A percentile compares a stretch with the other conserved stretches of the same genome.
phyloP scores from a whole-genome alignment of 1,284 basidiomycete genomes.

The Apiotrichum mycotoxinovorans region DNA sequence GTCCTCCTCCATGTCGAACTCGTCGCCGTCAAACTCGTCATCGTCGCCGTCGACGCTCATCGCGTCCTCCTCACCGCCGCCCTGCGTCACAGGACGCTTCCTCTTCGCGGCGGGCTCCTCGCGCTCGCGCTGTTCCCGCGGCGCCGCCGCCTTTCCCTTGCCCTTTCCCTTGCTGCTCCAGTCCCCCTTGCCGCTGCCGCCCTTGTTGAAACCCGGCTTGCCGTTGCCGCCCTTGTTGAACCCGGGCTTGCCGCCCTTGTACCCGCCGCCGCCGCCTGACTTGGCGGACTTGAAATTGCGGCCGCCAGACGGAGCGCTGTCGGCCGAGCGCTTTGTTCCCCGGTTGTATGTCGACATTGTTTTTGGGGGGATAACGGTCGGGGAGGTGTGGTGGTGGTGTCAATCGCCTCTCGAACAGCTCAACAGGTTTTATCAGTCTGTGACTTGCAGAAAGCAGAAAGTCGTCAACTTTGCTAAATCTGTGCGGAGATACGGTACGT shows the following conservation, averaged over 20 bases:
- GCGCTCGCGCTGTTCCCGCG: not conserved
- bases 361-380: not conserved
- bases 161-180: constrained; percentile 7
- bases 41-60: constrained; percentile 28
- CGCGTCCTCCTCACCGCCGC: constrained; percentile 37
- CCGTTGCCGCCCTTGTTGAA: not conserved
- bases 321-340: constrained; percentile 18
- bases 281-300: not conserved
- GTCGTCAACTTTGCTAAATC: constrained; percentile 1
- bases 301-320: not conserved
- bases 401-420: not conserved
- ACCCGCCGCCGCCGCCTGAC: not conserved
- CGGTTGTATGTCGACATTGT: constrained; percentile 13
- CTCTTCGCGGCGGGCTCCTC: constrained; percentile 12
- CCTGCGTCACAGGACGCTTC: constrained; percentile 38
- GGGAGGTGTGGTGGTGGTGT: not conserved
- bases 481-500: not conserved
- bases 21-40: constrained; percentile 24
- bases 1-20: constrained; percentile 14
- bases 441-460: no score
- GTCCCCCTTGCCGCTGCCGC: constrained; percentile 4
- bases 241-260: not conserved
- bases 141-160: constrained; percentile 4
- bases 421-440: no score
- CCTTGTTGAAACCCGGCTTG: not conserved